phyloP scores from a whole-genome alignment of 116 monocot genomes.

The Iris pallida region DNA sequence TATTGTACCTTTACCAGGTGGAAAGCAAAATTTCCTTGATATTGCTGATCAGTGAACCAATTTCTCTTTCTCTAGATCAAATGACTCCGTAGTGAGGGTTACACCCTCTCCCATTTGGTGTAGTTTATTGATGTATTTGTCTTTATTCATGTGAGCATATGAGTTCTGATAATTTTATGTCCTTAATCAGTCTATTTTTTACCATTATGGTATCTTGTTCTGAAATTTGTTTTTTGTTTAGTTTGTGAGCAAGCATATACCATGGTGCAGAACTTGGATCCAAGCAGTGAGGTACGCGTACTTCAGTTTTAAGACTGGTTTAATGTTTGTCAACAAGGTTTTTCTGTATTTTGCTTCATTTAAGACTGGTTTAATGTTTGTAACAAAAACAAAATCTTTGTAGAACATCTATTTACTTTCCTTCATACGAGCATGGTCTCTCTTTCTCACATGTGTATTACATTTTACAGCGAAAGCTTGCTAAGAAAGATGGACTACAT shows the following conservation, averaged over 20 bases:
- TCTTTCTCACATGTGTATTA: background rate
- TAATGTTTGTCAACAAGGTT: conserved; percentile 97
- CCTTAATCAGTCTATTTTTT: no score
- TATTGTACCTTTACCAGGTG: no score
- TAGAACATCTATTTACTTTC: background rate
- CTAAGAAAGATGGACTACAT: conserved; percentile 69
- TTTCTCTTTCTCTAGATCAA: no score
- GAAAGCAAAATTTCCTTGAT: no score
- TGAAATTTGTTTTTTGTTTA: conserved; percentile 20
- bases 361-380: no score
- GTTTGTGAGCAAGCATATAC: conserved; percentile 95
- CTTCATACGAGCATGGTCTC: background rate
- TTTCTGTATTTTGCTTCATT: no score
- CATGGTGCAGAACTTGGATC: conserved; percentile 91
- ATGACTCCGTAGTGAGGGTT: no score
- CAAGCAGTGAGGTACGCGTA: conserved; percentile 87
- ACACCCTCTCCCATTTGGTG: no score
- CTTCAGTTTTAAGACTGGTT: conserved; percentile 95
- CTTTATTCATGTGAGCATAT: no score
- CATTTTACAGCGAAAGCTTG: conserved; percentile 71
- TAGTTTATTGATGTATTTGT: no score
- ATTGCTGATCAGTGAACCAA: no score
- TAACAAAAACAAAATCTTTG: background rate
- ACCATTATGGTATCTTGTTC: background rate
- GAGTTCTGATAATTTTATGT: no score